Percentiles rank a stretch among this genome's conserved stretches.
Conservation (phyloP, 352 stramenopile species). For the Phytophthora sansomeana region DNA sequence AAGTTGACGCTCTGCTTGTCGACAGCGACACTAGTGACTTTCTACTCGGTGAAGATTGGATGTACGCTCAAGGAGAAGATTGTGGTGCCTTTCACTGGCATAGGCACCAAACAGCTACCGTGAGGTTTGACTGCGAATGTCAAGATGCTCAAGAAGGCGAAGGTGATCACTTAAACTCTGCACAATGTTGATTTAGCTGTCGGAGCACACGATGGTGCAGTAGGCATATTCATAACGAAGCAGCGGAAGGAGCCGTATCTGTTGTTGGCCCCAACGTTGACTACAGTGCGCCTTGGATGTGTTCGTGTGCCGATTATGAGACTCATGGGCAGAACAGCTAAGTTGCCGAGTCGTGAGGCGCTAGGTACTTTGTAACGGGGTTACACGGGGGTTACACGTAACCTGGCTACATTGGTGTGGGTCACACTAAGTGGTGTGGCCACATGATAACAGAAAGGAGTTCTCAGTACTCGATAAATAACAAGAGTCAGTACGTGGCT, state of each 20-base stretch:
- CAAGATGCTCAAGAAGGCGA: neutral
- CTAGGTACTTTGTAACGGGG: conserved; percentile 4
- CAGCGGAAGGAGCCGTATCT: neutral
- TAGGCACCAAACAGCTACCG: neutral
- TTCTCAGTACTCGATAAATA: too few species aligned
- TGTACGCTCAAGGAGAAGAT: conserved; percentile 1
- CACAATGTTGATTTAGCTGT: neutral
- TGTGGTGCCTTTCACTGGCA: conserved; percentile 3
- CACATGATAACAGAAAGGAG: too few species aligned
- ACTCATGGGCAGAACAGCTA: neutral
- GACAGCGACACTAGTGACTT: neutral
- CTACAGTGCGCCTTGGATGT: neutral
- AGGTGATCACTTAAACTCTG: neutral
- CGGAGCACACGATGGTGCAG: conserved; percentile 1
- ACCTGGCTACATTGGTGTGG: too few species aligned
- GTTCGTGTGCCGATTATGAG: neutral
- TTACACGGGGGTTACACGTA: too few species aligned
- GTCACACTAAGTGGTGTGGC: too few species aligned
- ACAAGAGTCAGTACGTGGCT: too few species aligned
- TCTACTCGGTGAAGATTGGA: conserved; percentile 5
- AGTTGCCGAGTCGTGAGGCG: neutral
- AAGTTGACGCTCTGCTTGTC: conserved; percentile 1
- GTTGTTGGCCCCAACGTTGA: neutral
- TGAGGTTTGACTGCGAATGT: neutral
- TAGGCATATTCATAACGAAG: neutral